Conservation (phyloP, 148 eudicot species). For the Rhododendron ferrugineum region DNA sequence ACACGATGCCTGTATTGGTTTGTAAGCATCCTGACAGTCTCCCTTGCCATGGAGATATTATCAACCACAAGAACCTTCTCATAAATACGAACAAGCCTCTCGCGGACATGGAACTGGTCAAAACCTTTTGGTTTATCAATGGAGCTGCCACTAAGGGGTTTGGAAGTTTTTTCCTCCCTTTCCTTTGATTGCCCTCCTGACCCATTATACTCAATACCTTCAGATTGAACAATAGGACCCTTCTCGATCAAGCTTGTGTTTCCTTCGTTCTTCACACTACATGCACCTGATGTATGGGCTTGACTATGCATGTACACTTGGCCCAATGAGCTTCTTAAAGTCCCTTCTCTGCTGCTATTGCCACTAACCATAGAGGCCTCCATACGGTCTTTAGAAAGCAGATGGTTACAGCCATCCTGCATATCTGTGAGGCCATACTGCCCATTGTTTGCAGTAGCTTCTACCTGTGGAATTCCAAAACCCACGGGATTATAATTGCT, state of each 20-base stretch:
- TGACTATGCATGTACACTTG: neutral
- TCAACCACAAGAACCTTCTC: constrained; percentile 83
- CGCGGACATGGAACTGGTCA: constrained; percentile 28
- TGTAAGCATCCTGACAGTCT: constrained; percentile 64
- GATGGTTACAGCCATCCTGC: neutral
- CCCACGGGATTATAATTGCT: neutral
- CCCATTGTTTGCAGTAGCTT: neutral
- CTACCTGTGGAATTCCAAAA: neutral
- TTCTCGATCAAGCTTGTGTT: neutral
- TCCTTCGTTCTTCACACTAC: neutral
- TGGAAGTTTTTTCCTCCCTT: constrained; percentile 2
- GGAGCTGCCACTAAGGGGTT: neutral
- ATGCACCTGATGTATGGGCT: neutral
- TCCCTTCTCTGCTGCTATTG: constrained; percentile 6
- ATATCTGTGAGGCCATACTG: neutral
- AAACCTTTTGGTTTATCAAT: neutral
- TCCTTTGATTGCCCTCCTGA: constrained; percentile 13
- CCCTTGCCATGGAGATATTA: constrained; percentile 47
- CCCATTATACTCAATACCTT: constrained; percentile 16
- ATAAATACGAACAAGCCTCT: constrained; percentile 53
- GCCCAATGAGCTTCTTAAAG: neutral
- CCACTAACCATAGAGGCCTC: neutral
- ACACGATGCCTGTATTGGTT: constrained; percentile 55
- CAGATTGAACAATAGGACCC: neutral
- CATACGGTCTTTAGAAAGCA: neutral